phyloP scores from a whole-genome alignment of 1,284 basidiomycete genomes.

The Sporisorium scitamineum region DNA sequence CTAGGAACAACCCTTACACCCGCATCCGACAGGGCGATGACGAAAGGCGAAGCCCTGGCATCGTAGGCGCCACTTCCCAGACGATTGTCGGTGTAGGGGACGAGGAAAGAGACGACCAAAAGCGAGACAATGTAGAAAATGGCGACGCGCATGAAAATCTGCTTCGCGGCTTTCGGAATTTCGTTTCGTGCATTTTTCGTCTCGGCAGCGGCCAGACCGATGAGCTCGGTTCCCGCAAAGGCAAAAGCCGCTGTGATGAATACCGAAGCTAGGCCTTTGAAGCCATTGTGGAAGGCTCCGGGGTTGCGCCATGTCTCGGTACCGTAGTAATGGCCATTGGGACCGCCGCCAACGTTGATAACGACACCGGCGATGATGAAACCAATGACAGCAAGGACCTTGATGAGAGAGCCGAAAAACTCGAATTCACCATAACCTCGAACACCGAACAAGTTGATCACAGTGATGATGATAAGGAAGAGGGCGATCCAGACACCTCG shows the following conservation, averaged over 20 bases:
- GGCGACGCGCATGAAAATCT: constrained; percentile 71
- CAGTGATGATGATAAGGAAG: constrained; percentile 54
- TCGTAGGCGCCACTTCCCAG: constrained; percentile 66
- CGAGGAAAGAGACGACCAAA: constrained; percentile 74
- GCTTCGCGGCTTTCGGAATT: constrained; percentile 72
- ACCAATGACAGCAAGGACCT: constrained; percentile 64
- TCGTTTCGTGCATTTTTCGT: constrained; percentile 72
- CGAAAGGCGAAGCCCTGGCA: constrained; percentile 72
- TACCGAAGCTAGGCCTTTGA: constrained; percentile 66
- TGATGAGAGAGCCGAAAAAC: constrained; percentile 60
- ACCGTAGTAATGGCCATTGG: constrained; percentile 56
- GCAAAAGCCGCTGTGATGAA: constrained; percentile 67
- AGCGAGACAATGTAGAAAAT: constrained; percentile 74
- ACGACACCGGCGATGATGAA: constrained; percentile 67
- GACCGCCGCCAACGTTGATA: constrained; percentile 64
- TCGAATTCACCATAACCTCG: constrained; percentile 67
- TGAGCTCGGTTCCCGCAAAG: constrained; percentile 71
- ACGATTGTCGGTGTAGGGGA: constrained; percentile 68
- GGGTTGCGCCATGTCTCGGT: constrained; percentile 61
- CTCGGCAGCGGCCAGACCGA: constrained; percentile 79
- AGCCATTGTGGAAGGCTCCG: constrained; percentile 65
- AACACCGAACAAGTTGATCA: constrained; percentile 67
- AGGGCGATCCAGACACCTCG: constrained; percentile 61
- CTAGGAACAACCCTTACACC: constrained; percentile 71
- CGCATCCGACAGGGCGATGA: constrained; percentile 71